Percentiles rank a stretch among this genome's conserved stretches.
Evolutionary conservation across 2,329 filamentous ascomycete species (phyloP).

Genomic region (Zasmidium cellare): DNA sequence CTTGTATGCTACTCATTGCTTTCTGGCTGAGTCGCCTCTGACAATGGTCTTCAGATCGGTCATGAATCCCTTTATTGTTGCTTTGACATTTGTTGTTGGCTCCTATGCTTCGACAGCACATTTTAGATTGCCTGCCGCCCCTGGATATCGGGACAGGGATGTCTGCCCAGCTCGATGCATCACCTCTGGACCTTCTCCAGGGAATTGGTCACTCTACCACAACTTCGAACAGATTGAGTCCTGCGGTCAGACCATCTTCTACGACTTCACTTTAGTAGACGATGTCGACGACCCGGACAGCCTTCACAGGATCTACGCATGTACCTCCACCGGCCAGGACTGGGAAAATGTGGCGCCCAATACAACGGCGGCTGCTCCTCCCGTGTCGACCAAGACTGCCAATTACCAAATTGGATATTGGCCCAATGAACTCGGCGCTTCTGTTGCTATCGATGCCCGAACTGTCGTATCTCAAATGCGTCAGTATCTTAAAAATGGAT

Average conservation of each 20-base stretch:
- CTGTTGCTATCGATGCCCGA: no score
- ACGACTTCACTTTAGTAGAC: neutral
- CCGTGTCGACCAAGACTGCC: neutral
- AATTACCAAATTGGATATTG: neutral
- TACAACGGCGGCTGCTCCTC: no score
- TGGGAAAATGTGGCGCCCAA: neutral
- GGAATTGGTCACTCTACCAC: neutral
- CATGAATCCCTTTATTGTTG: no score
- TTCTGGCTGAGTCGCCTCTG: no score
- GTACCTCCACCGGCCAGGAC: neutral
- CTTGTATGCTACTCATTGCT: no score
- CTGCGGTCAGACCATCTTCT: neutral
- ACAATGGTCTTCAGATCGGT: no score
- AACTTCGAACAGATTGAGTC: neutral
- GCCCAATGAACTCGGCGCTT: no score
- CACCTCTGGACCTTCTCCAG: neutral
- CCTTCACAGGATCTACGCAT: neutral
- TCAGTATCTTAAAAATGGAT: no score
- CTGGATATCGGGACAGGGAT: neutral
- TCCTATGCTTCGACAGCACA: no score
- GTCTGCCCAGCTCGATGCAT: neutral
- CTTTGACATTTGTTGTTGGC: no score
- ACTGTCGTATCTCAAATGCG: no score
- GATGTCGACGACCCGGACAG: neutral
- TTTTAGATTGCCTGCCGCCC: neutral